Evolutionary conservation across 352 stramenopile species (phyloP), one percentile per base, ranked within the genome.

Genomic region (Pelagophyceae sp.): DNA sequence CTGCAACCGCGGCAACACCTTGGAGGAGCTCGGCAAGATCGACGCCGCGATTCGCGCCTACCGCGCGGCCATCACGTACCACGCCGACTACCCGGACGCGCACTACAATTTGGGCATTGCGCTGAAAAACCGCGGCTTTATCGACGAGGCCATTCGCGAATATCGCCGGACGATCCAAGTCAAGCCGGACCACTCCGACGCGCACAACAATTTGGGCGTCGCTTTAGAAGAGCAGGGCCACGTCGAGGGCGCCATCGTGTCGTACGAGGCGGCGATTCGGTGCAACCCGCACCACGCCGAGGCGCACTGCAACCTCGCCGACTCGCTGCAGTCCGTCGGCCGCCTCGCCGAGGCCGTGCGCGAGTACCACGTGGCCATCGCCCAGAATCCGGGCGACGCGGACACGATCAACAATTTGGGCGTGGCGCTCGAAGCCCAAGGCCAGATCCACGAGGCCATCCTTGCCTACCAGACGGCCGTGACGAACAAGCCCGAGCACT

Each of bases 51-150:
- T 79, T 17, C 33, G 40, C 23, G 38, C 54, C 11, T 76, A 77
- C 50, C 29, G 54, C 37, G 50, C 50, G 32, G 67, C 76, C 1
- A 60, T 79, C 35, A 61, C 54, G 37, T 63, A 77, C n/a, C 67
- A 79, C 67, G 37, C 76, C 23, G 63, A 38, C 17, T 79, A 77
- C 31, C 54, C 38, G 25, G 76, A 79, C 45, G 76, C 76, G 33
- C 76, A 79, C 76, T 79, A 77, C 76, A 79, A 79, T 37, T 40
- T 79, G 3, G 76, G 76, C 37, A 79, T 79, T 25, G 65, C 64
- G 31, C 67, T 77, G 38, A 72, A 79, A 67, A 75, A 79, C 37
- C 54, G 64, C 17, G 67, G 76, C 33, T 37, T 40, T 1, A 63
- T 72, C 35, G 76, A 76, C 65, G 76, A 76, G 54, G 63, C 54